These are phyloP conservation scores for Pseudocercospora crystallina DNA, from an alignment of 2,329 filamentous ascomycete species.

Conservation along the genomic window DNA sequence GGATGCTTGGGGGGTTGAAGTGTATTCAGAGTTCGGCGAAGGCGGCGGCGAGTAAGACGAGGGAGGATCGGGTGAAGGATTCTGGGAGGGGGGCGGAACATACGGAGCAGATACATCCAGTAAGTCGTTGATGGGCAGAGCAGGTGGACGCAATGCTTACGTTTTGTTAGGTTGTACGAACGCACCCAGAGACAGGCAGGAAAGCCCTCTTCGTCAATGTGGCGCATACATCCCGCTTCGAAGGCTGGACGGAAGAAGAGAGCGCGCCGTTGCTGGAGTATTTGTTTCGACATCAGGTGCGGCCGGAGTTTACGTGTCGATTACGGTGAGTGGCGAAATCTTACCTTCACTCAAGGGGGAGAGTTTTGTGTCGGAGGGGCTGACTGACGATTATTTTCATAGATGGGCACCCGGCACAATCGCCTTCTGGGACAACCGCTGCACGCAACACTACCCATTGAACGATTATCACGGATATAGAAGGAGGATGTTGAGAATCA, in stretches of 20 bases:
- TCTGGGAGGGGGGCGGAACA: slow-evolving; percentile 73
- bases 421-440: slow-evolving; percentile 24
- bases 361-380: background rate
- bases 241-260: slow-evolving; percentile 81
- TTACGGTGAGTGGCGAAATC: slow-evolving; percentile 58
- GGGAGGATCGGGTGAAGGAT: slow-evolving; percentile 52
- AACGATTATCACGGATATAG: slow-evolving; percentile 18
- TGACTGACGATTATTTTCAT: background rate
- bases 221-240: slow-evolving; percentile 77
- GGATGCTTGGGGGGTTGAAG: slow-evolving; percentile 63
- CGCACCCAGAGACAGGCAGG: slow-evolving; percentile 74
- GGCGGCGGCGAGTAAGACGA: slow-evolving; percentile 41
- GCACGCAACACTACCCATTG: slow-evolving; percentile 21
- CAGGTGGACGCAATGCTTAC: too few species aligned
- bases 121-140: too few species aligned
- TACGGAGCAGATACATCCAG: slow-evolving; percentile 68
- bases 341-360: background rate
- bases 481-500: slow-evolving; percentile 17
- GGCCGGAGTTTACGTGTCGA: slow-evolving; percentile 68
- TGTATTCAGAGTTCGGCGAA: slow-evolving; percentile 73
- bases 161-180: slow-evolving; percentile 67
- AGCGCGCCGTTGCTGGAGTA: slow-evolving; percentile 73
- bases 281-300: slow-evolving; percentile 69
- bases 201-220: slow-evolving; percentile 80
- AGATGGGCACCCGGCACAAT: slow-evolving; percentile 19